Base-by-base conservation (phyloP, 208 protist species). In the Trypanosoma scelopori region DNA sequence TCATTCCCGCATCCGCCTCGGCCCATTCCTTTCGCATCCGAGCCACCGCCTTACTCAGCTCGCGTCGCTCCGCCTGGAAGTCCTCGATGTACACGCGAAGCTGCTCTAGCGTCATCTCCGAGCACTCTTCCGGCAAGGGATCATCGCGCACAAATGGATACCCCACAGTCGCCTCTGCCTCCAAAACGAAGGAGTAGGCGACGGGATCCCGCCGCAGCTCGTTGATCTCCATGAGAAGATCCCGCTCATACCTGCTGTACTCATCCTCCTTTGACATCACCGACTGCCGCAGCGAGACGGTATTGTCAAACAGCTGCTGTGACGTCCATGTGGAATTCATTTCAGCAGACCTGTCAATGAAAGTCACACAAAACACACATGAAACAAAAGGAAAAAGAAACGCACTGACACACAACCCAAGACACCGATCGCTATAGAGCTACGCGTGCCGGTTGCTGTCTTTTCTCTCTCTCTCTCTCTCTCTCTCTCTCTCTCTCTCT, bases 201-300 rank as follows among this genome's bases (percentile, higher is more conserved):
- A 65, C 68, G n/a, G 89, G 89, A 27, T 85, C 77, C 7, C 73
- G 32, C 0, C 89, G 83, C 47, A 92, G 50, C 23, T 61, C 61
- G 64, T 95, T 95, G 37, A 95, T 65, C 73, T 95, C 89, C 18
- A 52, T 51, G 50, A 92, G 53, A 28, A 95, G 64, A 4, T 56
- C 60, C 42, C 71, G 65, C 70, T 95, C 89, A 37, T 86, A 82
- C 15, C 41, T 57, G 47, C 75, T 88, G 76, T 84, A 87, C 25
- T 71, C 74, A 49, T 92, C 89, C 22, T 46, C 51, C 47, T 48
- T 48, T 41, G 78, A 87, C 39, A 79, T 83, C 46, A 90, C 84
- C 20, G 84, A 72, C 45, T 55, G 55, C 16, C 79, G 89, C 41
- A 92, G 69, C 13, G 46, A 55, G 15, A 27, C 67, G 6, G 78